Conservation (phyloP, 352 stramenopile genomes). For the Phytophthora macrochlamydospora region DNA sequence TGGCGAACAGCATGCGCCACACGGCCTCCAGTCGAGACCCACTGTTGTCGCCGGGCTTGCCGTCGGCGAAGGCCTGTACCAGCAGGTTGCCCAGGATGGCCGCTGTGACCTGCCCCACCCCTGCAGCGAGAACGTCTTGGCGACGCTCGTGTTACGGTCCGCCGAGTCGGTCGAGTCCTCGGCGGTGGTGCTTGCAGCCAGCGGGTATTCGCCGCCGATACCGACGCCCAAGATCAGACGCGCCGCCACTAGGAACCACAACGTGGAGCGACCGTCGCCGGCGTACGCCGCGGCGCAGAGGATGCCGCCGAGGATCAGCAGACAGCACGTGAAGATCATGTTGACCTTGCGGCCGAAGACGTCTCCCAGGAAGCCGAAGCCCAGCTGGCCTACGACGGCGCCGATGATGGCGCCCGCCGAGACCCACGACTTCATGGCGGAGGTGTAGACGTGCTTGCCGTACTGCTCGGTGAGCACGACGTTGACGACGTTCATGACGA, state of each 20-base stretch:
- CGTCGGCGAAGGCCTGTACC: constrained; percentile 49
- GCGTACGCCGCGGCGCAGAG: constrained; percentile 22
- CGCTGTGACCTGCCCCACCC: constrained; percentile 56
- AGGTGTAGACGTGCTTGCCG: constrained; percentile 7
- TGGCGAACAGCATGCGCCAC: constrained; percentile 68
- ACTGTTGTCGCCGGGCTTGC: constrained; percentile 39
- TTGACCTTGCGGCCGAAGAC: constrained; percentile 30
- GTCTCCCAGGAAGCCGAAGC: constrained; percentile 26
- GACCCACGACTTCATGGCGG: constrained; percentile 15
- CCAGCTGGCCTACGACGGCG: constrained; percentile 20
- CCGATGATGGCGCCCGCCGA: constrained; percentile 24
- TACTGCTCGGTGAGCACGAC: constrained; percentile 17
- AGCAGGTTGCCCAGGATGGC: constrained; percentile 70
- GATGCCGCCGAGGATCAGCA: constrained; percentile 22
- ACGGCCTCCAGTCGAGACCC: constrained; percentile 56
- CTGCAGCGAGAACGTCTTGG: constrained; percentile 69
- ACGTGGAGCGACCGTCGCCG: constrained; percentile 6
- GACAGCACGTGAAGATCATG: constrained; percentile 26
- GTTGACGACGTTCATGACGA: constrained; percentile 19
- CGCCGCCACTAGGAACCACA: constrained; percentile 25
- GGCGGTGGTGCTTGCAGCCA: constrained; percentile 52
- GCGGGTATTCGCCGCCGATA: constrained; percentile 39
- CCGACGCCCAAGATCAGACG: constrained; percentile 24
- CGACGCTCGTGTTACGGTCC: constrained; percentile 56
- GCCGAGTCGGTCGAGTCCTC: constrained; percentile 57